Percentiles rank a stretch among this genome's conserved stretches.
These are phyloP conservation scores for Parietaria judaica DNA, from an alignment of 306 rosid genomes.

Conservation along the genomic window DNA sequence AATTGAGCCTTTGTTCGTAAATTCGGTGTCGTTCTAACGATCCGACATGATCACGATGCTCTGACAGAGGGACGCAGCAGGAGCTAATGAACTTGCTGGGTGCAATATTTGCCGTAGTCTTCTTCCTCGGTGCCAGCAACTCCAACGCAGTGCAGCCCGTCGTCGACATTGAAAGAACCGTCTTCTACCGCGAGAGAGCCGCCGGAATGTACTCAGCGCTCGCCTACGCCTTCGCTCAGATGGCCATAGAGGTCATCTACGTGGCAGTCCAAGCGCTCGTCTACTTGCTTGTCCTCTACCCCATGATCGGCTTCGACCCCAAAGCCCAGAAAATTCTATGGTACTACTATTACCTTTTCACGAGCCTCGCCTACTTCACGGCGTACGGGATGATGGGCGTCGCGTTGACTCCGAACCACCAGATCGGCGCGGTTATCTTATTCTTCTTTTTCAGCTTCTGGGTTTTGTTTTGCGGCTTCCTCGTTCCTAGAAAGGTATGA, in stretches of 20 bases:
- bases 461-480: constrained; percentile 41
- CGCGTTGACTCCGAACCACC: constrained; percentile 38
- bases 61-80: constrained; percentile 30
- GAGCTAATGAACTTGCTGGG: constrained; percentile 37
- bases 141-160: constrained; percentile 31
- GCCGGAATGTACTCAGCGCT: constrained; percentile 43
- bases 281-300: constrained; percentile 28
- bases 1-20: no score
- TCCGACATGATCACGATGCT: no score
- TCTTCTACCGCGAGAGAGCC: constrained; percentile 41
- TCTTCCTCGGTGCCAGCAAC: constrained; percentile 38
- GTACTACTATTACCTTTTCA: constrained; percentile 30
- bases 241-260: constrained; percentile 34
- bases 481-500: constrained; percentile 31
- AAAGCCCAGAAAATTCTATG: constrained; percentile 18
- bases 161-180: constrained; percentile 32
- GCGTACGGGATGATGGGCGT: constrained; percentile 45
- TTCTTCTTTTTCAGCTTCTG: constrained; percentile 38
- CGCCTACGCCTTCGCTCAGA: constrained; percentile 43
- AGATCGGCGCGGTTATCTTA: constrained; percentile 34
- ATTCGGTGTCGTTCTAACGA: no score
- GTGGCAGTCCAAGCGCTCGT: constrained; percentile 25
- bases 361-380: constrained; percentile 42
- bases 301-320: constrained; percentile 41
- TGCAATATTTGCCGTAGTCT: constrained; percentile 33